phyloP scores from a whole-genome alignment of 2,329 filamentous ascomycete genomes.

The Drechslerella dactyloides region DNA sequence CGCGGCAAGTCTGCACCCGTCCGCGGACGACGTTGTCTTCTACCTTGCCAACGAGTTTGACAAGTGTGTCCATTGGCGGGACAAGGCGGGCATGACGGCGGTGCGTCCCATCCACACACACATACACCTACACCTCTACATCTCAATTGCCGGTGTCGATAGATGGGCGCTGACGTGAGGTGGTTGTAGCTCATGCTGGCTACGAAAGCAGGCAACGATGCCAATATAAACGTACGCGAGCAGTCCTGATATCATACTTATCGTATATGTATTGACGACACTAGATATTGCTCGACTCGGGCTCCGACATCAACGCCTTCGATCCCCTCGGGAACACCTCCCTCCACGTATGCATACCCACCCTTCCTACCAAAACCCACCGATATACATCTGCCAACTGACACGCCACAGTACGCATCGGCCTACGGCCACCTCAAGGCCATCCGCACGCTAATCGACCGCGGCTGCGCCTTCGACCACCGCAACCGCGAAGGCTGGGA shows the following conservation, averaged over 20 bases:
- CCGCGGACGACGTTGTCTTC: conserved; percentile 52
- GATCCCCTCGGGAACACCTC: conserved; percentile 53
- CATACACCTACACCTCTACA: not conserved
- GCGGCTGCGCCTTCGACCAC: conserved; percentile 51
- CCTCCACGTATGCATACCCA: conserved; percentile 52
- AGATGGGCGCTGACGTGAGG: not conserved
- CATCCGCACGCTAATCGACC: conserved; percentile 54
- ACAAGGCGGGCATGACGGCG: conserved; percentile 53
- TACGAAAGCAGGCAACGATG: conserved; percentile 53
- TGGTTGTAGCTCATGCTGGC: conserved; percentile 52
- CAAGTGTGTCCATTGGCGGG: conserved; percentile 52
- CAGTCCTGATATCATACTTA: not conserved
- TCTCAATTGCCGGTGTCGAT: not conserved
- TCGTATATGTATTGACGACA: too few relatives aligned
- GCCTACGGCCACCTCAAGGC: conserved; percentile 55
- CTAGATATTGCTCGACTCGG: conserved; percentile 56
- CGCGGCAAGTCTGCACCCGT: conserved; percentile 45
- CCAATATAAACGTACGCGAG: conserved; percentile 53
- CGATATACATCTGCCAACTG: not conserved
- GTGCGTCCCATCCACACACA: conserved; percentile 5
- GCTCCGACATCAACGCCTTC: conserved; percentile 59
- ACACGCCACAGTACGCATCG: conserved; percentile 52
- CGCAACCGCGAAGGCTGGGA: conserved; percentile 54
- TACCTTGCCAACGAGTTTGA: conserved; percentile 51
- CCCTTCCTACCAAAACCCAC: conserved; percentile 2